Evolutionary conservation across 352 stramenopile genomes (phyloP).

Genomic region (Phytophthora europaea): DNA sequence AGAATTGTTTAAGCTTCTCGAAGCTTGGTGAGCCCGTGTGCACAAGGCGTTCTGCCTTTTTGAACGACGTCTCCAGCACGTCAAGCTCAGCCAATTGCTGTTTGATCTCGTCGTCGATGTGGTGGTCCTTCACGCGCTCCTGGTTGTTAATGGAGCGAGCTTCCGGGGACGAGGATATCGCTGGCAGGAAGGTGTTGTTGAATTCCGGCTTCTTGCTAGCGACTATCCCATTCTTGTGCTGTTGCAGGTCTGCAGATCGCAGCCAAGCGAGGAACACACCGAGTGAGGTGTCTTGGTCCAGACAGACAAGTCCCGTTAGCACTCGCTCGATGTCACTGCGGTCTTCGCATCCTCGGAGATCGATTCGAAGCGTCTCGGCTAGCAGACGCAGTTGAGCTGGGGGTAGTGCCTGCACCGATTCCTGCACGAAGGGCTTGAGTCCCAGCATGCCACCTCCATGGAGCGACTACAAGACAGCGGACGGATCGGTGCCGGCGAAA

Average conservation of each 20-base stretch:
- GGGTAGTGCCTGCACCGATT: slow-evolving; percentile 68
- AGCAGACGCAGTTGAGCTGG: slow-evolving; percentile 53
- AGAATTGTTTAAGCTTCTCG: slow-evolving; percentile 82
- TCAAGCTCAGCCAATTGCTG: slow-evolving; percentile 50
- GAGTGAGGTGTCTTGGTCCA: slow-evolving; percentile 80
- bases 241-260: slow-evolving; percentile 40
- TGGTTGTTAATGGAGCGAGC: slow-evolving; percentile 8
- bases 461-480: slow-evolving; percentile 2
- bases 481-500: slow-evolving; percentile 18
- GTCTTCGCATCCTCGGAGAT: slow-evolving; percentile 66
- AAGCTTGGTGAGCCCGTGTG: slow-evolving; percentile 72
- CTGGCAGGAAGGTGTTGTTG: slow-evolving; percentile 73
- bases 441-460: slow-evolving; percentile 50
- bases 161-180: slow-evolving; percentile 31
- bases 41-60: slow-evolving; percentile 61
- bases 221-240: slow-evolving; percentile 29
- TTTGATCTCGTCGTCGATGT: slow-evolving; percentile 67
- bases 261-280: slow-evolving; percentile 81
- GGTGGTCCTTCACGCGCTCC: slow-evolving; percentile 56
- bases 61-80: slow-evolving; percentile 67
- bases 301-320: slow-evolving; percentile 67
- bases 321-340: slow-evolving; percentile 69
- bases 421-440: slow-evolving; percentile 73
- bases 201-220: slow-evolving; percentile 54
- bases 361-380: slow-evolving; percentile 70